Conservation (phyloP, 371 early-diverging fungal genomes). For the Mucor velutinosus region DNA sequence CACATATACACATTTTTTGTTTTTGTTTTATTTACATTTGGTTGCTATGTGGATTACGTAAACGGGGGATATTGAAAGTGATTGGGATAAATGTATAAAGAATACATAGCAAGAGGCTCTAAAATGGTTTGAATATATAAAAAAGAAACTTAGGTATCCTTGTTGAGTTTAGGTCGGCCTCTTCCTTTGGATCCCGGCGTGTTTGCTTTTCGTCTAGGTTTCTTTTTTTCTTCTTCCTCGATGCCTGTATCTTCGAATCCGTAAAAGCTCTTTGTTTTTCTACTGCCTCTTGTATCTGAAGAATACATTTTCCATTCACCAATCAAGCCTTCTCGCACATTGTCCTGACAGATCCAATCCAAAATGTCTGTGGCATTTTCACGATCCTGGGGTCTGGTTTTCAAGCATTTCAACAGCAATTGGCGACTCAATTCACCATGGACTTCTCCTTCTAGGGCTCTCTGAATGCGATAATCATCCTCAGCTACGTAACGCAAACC, state of each 20-base stretch:
- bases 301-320: slow-evolving; percentile 56
- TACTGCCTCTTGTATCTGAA: slow-evolving; percentile 40
- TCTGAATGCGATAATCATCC: slow-evolving; percentile 59
- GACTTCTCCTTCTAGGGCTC: slow-evolving; percentile 57
- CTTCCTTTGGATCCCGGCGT: slow-evolving; percentile 6
- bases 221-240: slow-evolving; percentile 27
- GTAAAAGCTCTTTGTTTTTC: slow-evolving; percentile 38
- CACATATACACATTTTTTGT: neutral
- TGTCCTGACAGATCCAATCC: slow-evolving; percentile 45
- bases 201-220: slow-evolving; percentile 19
- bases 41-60: neutral
- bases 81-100: neutral
- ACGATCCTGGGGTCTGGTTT: slow-evolving; percentile 54
- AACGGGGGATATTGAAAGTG: neutral
- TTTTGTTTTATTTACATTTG: neutral
- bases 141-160: slow-evolving; percentile 5
- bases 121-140: neutral
- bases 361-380: slow-evolving; percentile 48
- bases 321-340: slow-evolving; percentile 33
- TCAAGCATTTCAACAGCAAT: slow-evolving; percentile 53
- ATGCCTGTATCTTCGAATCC: slow-evolving; percentile 28
- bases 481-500: slow-evolving; percentile 62
- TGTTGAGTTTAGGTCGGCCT: slow-evolving; percentile 23
- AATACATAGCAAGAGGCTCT: neutral
- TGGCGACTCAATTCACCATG: slow-evolving; percentile 53